These are phyloP conservation scores for Agapanthus africanus DNA, from an alignment of 106 monocot species.

Conservation along the genomic window DNA sequence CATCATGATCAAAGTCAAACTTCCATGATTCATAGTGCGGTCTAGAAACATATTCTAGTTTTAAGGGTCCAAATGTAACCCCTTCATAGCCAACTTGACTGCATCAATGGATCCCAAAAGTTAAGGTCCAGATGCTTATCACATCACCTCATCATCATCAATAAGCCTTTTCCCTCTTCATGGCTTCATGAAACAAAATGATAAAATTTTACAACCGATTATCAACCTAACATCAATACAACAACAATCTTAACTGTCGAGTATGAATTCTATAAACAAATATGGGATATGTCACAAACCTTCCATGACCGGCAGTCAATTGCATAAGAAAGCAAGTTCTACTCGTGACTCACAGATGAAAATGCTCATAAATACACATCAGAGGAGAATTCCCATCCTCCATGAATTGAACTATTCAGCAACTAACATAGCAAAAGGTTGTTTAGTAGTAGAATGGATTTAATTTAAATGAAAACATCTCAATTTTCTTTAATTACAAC, in stretches of 20 bases:
- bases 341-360: too few relatives aligned
- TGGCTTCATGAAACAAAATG: too few relatives aligned
- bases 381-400: background rate
- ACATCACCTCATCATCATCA: too few relatives aligned
- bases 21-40: background rate
- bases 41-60: background rate
- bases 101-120: background rate
- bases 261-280: too few relatives aligned
- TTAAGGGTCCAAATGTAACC: background rate
- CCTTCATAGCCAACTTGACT: background rate
- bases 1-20: background rate
- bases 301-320: too few relatives aligned
- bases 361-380: background rate
- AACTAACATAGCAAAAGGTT: background rate
- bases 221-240: too few relatives aligned
- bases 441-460: background rate
- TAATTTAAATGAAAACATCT: background rate
- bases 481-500: background rate
- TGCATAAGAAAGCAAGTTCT: too few relatives aligned
- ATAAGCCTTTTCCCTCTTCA: too few relatives aligned
- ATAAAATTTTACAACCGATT: too few relatives aligned
- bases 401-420: background rate
- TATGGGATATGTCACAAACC: too few relatives aligned
- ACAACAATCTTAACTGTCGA: too few relatives aligned
- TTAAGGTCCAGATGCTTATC: background rate